Base-by-base conservation (phyloP, 441 rosid genomes). In the Rhodomyrtus psidioides region DNA sequence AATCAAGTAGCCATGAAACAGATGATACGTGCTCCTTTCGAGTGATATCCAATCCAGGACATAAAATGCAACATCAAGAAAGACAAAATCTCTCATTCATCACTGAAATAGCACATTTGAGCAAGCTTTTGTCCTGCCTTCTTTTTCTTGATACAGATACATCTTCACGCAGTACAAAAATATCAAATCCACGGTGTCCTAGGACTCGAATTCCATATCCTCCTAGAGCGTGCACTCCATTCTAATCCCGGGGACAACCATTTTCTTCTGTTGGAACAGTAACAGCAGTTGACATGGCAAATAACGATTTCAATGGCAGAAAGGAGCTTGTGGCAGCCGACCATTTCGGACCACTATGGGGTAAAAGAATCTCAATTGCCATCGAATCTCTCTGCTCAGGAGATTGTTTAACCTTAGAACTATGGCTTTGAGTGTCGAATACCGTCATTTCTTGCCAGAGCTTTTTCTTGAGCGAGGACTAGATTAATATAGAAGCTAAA, bases 281-380 rank as follows among this genome's bases (percentile, higher is more conserved):
- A 17, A 62, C 75, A 62, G 44, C 44, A 62, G 44, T 62, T 70
- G 79, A 70, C n/a, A 21, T 15, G 6, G n/a, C 49, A 70, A 14
- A n/a, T 70, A 6, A 96, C 90, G 92, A 96, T 88, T 97, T 95
- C 79, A 87, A 88, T 76, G 98, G 97, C 86, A 95, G 94, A 91
- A 93, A 96, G 93, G 95, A 91, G 85, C 95, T 96, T 54, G 99
- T 94, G 81, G 96, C 95, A 82, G 96, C 98, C 26, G 89, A 94
- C 93, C 95, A 97, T 97, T 94, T 95, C 82, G 95, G 99, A 86
- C 92, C 96, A 97, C 95, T 95, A 94, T 84, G 98, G 98, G 86
- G 98, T 84, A 95, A 93, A 92, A 96, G 95, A 44, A 95, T 93
- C 89, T 96, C 95, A 86, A 94, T 96, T 9, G 98, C 98, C 90